A percentile compares a stretch with the other conserved stretches of the same genome.
Conservation (phyloP, 2,329 filamentous ascomycete genomes). For the Venturia effusa region DNA sequence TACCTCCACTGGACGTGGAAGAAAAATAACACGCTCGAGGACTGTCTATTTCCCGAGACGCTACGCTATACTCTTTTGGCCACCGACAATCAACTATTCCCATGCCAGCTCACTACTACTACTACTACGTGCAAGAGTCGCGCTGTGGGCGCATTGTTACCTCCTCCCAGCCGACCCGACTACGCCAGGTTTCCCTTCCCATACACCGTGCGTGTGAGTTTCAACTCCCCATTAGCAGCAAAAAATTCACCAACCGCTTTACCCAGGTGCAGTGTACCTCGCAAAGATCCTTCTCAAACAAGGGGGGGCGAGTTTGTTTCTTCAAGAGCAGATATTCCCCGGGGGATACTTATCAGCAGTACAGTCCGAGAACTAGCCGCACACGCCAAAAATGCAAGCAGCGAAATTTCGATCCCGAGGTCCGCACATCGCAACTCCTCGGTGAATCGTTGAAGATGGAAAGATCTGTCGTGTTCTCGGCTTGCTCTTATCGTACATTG, state of each 20-base stretch:
- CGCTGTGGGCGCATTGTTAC: slow-evolving; percentile 11
- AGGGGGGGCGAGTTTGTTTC: too few relatives aligned
- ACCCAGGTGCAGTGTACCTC: too few relatives aligned
- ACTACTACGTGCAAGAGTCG: slow-evolving; percentile 13
- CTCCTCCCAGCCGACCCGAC: background rate
- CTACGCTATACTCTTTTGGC: slow-evolving; percentile 14
- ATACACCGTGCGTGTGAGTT: too few relatives aligned
- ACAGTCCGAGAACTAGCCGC: slow-evolving; percentile 14
- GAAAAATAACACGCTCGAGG: slow-evolving; percentile 14
- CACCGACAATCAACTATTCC: slow-evolving; percentile 13
- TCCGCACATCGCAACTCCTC: slow-evolving; percentile 14
- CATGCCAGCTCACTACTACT: slow-evolving; percentile 12
- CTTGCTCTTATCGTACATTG: slow-evolving; percentile 15
- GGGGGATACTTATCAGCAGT: background rate
- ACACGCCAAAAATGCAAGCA: slow-evolving; percentile 14
- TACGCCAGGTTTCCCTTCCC: background rate
- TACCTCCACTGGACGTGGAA: slow-evolving; percentile 13
- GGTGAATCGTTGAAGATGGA: slow-evolving; percentile 15
- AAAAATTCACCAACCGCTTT: too few relatives aligned
- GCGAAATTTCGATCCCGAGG: slow-evolving; percentile 14
- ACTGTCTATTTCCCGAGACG: slow-evolving; percentile 14
- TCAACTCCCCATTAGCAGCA: too few relatives aligned
- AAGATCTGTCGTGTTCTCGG: slow-evolving; percentile 12
- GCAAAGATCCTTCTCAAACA: too few relatives aligned
- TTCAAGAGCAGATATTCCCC: too few relatives aligned